Percentiles rank a stretch among this genome's conserved stretches.
Conservation (phyloP, 2,329 filamentous ascomycete genomes). For the Neonectria hederae region DNA sequence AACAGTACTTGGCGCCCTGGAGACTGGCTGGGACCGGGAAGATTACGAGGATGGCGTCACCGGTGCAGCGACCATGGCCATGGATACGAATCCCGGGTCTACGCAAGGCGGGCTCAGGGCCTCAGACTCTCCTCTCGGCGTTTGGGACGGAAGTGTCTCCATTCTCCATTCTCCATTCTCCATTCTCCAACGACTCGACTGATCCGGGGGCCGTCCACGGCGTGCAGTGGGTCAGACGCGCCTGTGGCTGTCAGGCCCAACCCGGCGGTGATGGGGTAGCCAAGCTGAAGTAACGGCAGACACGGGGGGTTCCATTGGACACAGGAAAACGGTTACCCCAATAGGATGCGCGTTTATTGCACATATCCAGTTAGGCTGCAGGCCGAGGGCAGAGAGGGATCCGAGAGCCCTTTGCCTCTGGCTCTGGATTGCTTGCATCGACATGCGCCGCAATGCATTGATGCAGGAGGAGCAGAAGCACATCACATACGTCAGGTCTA, state of each 20-base stretch:
- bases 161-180: constrained; percentile 23
- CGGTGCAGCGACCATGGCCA: constrained; percentile 30
- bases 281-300: constrained; percentile 7
- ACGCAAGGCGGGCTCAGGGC: neutral
- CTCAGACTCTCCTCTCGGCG: constrained; percentile 4
- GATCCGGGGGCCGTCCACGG: constrained; percentile 13
- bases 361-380: constrained; percentile 24
- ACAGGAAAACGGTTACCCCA: constrained; percentile 18
- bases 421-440: constrained; percentile 9
- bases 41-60: constrained; percentile 41
- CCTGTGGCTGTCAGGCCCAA: constrained; percentile 11
- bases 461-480: neutral
- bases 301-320: constrained; percentile 18
- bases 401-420: constrained; percentile 7
- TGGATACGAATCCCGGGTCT: constrained; percentile 33
- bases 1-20: constrained; percentile 32
- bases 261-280: constrained; percentile 18
- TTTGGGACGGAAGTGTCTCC: constrained; percentile 29
- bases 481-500: neutral
- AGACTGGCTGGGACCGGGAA: neutral
- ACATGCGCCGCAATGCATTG: constrained; percentile 1
- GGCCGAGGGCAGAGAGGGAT: constrained; percentile 7
- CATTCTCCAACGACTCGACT: constrained; percentile 23
- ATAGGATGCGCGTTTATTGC: constrained; percentile 28
- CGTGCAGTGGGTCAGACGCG: constrained; percentile 36